phyloP scores from a whole-genome alignment of 768 basidiomycete genomes.

The Mycena sanguinolenta region DNA sequence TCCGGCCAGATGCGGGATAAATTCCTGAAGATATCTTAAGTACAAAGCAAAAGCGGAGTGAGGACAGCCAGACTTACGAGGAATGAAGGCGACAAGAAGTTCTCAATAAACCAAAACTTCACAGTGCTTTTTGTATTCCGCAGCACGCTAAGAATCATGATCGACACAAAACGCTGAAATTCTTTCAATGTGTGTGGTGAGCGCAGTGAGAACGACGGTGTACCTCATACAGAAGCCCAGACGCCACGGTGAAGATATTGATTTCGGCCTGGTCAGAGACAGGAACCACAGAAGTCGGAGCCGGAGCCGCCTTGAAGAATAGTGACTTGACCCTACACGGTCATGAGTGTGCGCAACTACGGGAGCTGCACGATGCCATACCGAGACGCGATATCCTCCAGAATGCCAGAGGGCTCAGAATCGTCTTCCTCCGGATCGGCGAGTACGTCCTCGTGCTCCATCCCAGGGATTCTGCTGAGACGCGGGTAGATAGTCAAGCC shows the following conservation, averaged over 20 bases:
- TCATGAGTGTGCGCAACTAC: slow-evolving; percentile 38
- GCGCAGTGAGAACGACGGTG: slow-evolving; percentile 19
- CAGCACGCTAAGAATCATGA: slow-evolving; percentile 98
- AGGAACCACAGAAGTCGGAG: slow-evolving; percentile 36
- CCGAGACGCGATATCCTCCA: slow-evolving; percentile 67
- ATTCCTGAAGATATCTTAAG: slow-evolving; percentile 69
- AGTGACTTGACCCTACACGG: slow-evolving; percentile 60
- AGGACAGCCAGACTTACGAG: slow-evolving; percentile 63
- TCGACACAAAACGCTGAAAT: slow-evolving; percentile 90
- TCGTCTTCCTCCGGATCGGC: slow-evolving; percentile 54
- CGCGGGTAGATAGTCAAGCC: slow-evolving; percentile 91
- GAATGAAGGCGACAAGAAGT: slow-evolving; percentile 98
- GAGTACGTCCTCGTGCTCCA: slow-evolving; percentile 88
- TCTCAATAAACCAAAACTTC: slow-evolving; percentile 99
- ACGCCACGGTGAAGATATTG: slow-evolving; percentile 99
- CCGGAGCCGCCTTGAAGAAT: slow-evolving; percentile 52
- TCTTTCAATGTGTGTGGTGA: slow-evolving; percentile 18
- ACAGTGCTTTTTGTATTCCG: slow-evolving; percentile 94
- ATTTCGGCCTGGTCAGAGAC: slow-evolving; percentile 82
- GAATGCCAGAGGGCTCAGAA: slow-evolving; percentile 48
- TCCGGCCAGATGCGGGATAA: slow-evolving; percentile 92
- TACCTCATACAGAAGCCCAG: slow-evolving; percentile 96
- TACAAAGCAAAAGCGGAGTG: neutral
- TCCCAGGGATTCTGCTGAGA: slow-evolving; percentile 75
- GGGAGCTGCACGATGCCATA: slow-evolving; percentile 45